phyloP scores from a whole-genome alignment of 768 basidiomycete genomes.

The Collybiopsis luxurians region DNA sequence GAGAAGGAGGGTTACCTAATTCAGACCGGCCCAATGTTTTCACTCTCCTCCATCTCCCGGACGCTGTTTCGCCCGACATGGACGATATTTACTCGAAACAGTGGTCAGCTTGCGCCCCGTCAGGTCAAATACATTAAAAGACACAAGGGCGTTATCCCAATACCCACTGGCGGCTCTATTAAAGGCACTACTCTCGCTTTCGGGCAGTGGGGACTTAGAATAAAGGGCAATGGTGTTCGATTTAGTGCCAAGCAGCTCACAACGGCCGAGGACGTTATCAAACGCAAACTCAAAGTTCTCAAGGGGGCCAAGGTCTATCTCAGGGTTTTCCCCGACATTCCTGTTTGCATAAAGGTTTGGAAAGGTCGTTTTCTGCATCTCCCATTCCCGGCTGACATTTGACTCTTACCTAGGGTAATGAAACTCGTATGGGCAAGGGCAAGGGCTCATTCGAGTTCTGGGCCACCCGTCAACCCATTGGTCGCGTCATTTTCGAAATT shows the following conservation, averaged over 20 bases:
- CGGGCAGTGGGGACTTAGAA: slow-evolving; percentile 90
- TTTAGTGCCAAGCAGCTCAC: slow-evolving; percentile 88
- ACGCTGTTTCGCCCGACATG: slow-evolving; percentile 18
- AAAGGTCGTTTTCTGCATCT: not conserved
- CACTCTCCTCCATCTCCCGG: slow-evolving; percentile 13
- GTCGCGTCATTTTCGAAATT: slow-evolving; percentile 92
- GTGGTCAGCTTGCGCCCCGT: slow-evolving; percentile 75
- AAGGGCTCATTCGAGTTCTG: slow-evolving; percentile 98
- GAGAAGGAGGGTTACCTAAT: slow-evolving; percentile 3
- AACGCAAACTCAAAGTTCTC: slow-evolving; percentile 83
- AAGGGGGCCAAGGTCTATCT: slow-evolving; percentile 87
- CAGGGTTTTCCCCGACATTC: slow-evolving; percentile 94
- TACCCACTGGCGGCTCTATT: slow-evolving; percentile 86
- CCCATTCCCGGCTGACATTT: not conserved
- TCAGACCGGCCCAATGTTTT: slow-evolving; percentile 10
- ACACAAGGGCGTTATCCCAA: slow-evolving; percentile 86
- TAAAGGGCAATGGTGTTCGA: slow-evolving; percentile 77
- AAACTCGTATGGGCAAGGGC: slow-evolving; percentile 99
- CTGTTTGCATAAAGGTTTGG: slow-evolving; percentile 94
- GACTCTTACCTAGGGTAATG: slow-evolving; percentile 70
- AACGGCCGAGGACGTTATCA: slow-evolving; percentile 83
- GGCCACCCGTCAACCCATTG: slow-evolving; percentile 90
- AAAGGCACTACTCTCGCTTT: slow-evolving; percentile 91
- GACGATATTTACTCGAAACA: slow-evolving; percentile 40
- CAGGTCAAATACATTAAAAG: slow-evolving; percentile 82